Base-by-base conservation (phyloP, 2,329 filamentous ascomycete species). In the Claviceps cyperi region DNA sequence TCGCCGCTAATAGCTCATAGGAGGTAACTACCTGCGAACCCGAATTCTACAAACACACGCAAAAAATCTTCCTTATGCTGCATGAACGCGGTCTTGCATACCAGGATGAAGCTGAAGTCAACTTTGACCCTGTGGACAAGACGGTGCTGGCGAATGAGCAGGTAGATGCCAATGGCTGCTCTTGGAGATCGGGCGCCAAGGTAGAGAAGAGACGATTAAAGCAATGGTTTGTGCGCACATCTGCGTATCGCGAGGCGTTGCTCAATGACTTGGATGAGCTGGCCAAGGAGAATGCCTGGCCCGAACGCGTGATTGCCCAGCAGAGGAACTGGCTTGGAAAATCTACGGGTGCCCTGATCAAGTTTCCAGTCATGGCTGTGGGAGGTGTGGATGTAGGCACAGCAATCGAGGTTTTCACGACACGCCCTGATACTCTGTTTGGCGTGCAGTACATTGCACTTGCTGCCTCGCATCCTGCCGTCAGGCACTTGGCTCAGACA, bases 81-180 rank as follows among this genome's bases (percentile, higher is more conserved):
- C 76, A 84, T 62, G 71, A 84, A 56, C 76, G 78, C 52, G 85
- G 84, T 1, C 72, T 94, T 17, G 89, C 87, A 48, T 92, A 92
- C 64, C 88, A 89, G 62, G 81, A 80, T 36, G 83, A 92, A 58
- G 86, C 87, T 19, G 69, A 89, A 54, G 89, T 94, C 58, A 95
- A 95, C 66, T 95, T 86, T 69, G 89, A 94, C 57, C 89, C 89
- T 1, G 76, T 94, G 28, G 89, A 95, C 62, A 83, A 85, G 62
- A 95, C 89, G 0, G 89, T 95, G 15, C 72, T 95, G 52, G 89
- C 89, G 11, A 95, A 95, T 62, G 89, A 95, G 66, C 89, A 95
- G 67, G 87, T 94, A n/a, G 86, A 94, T 62, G 76, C 84, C 47
- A 83, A 87, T 60, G 89, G 89, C 35, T 79, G 73, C 58, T 94